Evolutionary conservation across 345 rosid genomes (phyloP).

Genomic region (Gossypium herbaceum): DNA sequence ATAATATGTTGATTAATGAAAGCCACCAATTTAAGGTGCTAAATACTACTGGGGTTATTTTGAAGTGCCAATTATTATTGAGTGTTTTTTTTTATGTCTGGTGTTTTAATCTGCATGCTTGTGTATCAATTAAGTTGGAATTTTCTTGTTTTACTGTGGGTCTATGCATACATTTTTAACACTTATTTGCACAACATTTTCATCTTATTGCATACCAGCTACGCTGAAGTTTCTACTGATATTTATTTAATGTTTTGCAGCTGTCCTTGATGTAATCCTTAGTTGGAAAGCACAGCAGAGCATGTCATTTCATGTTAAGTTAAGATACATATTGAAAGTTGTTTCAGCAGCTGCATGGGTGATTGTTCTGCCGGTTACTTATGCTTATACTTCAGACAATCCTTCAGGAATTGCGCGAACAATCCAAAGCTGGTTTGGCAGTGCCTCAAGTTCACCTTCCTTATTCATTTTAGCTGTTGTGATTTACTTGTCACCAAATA

Average conservation of each 20-base stretch:
- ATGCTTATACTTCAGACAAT: conserved; percentile 84
- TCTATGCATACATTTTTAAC: background rate
- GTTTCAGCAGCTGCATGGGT: conserved; percentile 97
- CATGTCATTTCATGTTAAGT: conserved; percentile 90
- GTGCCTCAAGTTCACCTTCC: conserved; percentile 59
- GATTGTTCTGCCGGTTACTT: conserved; percentile 81
- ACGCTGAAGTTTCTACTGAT: background rate
- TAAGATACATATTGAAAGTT: conserved; percentile 91
- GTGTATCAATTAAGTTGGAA: conserved; percentile 9
- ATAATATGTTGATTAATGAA: background rate
- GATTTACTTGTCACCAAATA: conserved; percentile 84
- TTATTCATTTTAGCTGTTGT: conserved; percentile 81
- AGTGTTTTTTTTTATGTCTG: background rate
- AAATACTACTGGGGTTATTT: too few species aligned
- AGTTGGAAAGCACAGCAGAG: conserved; percentile 82
- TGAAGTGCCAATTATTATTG: background rate
- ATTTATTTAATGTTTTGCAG: conserved; percentile 44
- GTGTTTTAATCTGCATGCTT: background rate
- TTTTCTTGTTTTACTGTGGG: conserved; percentile 1
- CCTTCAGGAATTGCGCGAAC: conserved; percentile 93
- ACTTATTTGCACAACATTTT: background rate
- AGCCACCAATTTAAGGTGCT: background rate
- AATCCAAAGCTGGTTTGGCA: conserved; percentile 93
- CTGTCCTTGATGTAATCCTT: conserved; percentile 87
- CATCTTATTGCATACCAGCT: conserved; percentile 4